Evolutionary conservation across 2,329 filamentous ascomycete genomes (phyloP).

Genomic region (Endoconidiophora polonica): DNA sequence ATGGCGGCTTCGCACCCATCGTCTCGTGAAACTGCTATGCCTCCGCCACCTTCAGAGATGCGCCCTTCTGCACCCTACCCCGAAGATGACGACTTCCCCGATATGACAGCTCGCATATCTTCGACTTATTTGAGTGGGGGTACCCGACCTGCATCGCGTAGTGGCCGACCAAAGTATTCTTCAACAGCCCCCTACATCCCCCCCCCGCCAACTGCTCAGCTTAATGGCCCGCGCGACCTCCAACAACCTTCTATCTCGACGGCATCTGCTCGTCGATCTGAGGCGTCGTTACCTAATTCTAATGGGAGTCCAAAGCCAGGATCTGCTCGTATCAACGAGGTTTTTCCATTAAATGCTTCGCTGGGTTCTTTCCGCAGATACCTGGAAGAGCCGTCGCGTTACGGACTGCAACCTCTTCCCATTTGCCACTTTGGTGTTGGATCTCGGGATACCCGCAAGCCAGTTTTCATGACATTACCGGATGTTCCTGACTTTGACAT

Average conservation of each 20-base stretch:
- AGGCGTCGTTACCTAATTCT: background rate
- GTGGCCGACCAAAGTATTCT: constrained; percentile 8
- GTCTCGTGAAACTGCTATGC: background rate
- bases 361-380: constrained; percentile 33
- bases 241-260: constrained; percentile 13
- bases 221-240: constrained; percentile 16
- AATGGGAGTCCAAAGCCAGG: background rate
- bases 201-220: constrained; percentile 2
- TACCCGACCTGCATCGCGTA: constrained; percentile 5
- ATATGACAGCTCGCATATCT: constrained; percentile 12
- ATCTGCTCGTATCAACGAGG: background rate
- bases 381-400: constrained; percentile 33
- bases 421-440: constrained; percentile 36
- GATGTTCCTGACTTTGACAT: constrained; percentile 58
- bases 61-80: constrained; percentile 20
- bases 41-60: background rate
- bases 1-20: constrained; percentile 5
- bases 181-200: constrained; percentile 1
- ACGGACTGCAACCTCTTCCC: constrained; percentile 34
- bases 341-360: constrained; percentile 6
- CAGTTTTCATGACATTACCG: constrained; percentile 61
- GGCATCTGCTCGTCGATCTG: constrained; percentile 6
- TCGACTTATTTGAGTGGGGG: constrained; percentile 13
- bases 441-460: constrained; percentile 45
- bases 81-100: constrained; percentile 20